Evolutionary conservation across 2,329 filamentous ascomycete species (phyloP).

Genomic region (Piedraia hortae): DNA sequence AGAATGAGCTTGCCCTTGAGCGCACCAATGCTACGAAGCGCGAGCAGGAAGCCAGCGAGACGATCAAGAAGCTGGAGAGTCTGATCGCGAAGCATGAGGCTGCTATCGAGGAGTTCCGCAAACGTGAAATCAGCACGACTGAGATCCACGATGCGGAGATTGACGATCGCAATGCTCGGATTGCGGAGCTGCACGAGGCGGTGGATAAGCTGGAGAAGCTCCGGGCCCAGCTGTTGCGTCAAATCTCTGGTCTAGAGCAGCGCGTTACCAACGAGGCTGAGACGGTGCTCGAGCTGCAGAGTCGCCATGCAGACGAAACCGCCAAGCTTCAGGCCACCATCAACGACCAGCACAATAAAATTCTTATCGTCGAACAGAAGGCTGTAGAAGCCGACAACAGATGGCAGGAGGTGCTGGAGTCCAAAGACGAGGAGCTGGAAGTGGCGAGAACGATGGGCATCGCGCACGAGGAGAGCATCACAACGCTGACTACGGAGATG

Average conservation of each 20-base stretch:
- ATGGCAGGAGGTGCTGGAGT: slow-evolving; percentile 15
- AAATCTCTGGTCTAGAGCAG: slow-evolving; percentile 10
- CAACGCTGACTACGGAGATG: slow-evolving; percentile 7
- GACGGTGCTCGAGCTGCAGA: slow-evolving; percentile 12
- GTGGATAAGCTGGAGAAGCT: slow-evolving; percentile 4
- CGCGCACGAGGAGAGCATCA: slow-evolving; percentile 4
- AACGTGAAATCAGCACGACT: slow-evolving; percentile 5
- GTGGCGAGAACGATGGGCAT: slow-evolving; percentile 7
- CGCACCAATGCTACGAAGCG: slow-evolving; percentile 4
- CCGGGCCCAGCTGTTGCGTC: slow-evolving; percentile 7
- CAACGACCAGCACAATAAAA: slow-evolving; percentile 11
- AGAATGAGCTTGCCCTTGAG: slow-evolving; percentile 5
- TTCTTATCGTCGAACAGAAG: slow-evolving; percentile 10
- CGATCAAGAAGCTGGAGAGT: slow-evolving; percentile 6
- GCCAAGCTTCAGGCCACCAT: slow-evolving; percentile 8
- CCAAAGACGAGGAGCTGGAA: slow-evolving; percentile 14
- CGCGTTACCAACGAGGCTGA: slow-evolving; percentile 13
- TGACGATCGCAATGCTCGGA: slow-evolving; percentile 9
- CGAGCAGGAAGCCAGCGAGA: slow-evolving; percentile 7
- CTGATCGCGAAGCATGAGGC: slow-evolving; percentile 6
- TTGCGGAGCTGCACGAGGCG: slow-evolving; percentile 10
- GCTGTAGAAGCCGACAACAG: slow-evolving; percentile 14
- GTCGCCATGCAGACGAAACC: slow-evolving; percentile 11
- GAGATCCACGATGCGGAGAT: slow-evolving; percentile 10
- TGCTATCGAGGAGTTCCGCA: slow-evolving; percentile 7